Evolutionary conservation across 1,284 basidiomycete genomes (phyloP).

Genomic region (Dichomitus squalens): DNA sequence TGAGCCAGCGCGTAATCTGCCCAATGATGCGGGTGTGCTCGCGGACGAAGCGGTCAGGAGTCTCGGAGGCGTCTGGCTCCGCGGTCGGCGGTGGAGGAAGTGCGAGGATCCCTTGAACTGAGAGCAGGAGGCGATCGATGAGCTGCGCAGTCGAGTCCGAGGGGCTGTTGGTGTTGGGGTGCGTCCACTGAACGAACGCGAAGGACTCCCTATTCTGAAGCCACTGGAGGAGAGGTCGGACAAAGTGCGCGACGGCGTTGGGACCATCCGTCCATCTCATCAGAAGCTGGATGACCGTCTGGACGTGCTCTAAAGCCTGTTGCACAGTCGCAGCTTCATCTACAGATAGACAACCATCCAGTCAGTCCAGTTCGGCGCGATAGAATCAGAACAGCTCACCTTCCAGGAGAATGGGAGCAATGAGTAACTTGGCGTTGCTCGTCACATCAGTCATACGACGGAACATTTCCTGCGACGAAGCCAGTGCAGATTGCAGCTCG

Average conservation of each 20-base stretch:
- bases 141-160: constrained; percentile 39
- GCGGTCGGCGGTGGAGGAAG: constrained; percentile 7
- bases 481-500: constrained; percentile 13
- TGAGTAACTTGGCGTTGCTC: constrained; percentile 34
- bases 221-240: constrained; percentile 52
- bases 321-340: constrained; percentile 18
- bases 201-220: constrained; percentile 37
- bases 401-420: constrained; percentile 37
- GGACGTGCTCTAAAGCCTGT: constrained; percentile 20
- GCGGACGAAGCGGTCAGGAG: constrained; percentile 34
- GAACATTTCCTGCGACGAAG: constrained; percentile 13
- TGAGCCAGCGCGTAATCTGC: constrained; percentile 32
- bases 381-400: constrained; percentile 31
- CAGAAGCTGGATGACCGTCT: constrained; percentile 19
- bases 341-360: neutral
- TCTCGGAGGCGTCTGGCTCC: constrained; percentile 14
- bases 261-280: constrained; percentile 40
- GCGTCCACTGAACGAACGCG: constrained; percentile 6
- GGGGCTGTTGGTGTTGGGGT: neutral
- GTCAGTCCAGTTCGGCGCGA: no score
- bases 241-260: constrained; percentile 49
- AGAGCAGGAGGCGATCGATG: constrained; percentile 58
- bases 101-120: constrained; percentile 37
- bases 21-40: constrained; percentile 26
- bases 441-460: constrained; percentile 27